phyloP scores from a whole-genome alignment of 495 filamentous ascomycete genomes.

The Neurospora pannonica region DNA sequence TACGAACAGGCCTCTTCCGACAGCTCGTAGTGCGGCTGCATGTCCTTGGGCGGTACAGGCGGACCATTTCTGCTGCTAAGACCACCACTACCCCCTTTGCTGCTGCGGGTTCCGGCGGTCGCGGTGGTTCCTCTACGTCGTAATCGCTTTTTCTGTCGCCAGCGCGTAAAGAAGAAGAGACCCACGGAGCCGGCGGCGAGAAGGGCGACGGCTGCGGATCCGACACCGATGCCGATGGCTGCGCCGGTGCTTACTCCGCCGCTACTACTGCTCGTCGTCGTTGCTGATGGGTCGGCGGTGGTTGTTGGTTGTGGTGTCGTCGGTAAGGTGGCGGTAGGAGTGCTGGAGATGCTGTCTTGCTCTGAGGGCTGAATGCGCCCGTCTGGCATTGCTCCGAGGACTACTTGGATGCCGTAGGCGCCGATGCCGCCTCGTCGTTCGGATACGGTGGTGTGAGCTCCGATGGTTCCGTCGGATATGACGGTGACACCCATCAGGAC shows the following conservation, averaged over 20 bases:
- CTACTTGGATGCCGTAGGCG: constrained; percentile 19
- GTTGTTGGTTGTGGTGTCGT: not conserved
- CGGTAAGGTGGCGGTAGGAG: not conserved
- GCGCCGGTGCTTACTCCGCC: constrained; percentile 15
- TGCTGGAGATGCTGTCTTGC: not conserved
- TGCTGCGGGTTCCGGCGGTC: not conserved
- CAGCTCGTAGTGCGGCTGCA: constrained; percentile 12
- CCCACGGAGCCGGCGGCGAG: constrained; percentile 7
- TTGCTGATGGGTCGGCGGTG: not conserved
- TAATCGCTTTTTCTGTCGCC: constrained; percentile 8
- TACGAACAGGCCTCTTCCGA: constrained; percentile 8
- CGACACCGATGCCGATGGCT: constrained; percentile 20
- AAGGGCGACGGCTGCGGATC: constrained; percentile 14
- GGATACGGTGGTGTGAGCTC: constrained; percentile 3
- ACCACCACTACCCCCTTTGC: not conserved
- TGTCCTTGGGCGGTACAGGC: constrained; percentile 20
- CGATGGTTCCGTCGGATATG: constrained; percentile 7
- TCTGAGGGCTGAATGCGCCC: not conserved
- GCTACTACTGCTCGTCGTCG: not conserved
- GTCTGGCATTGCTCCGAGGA: constrained; percentile 3
- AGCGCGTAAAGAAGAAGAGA: constrained; percentile 14
- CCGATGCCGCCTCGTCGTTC: constrained; percentile 13
- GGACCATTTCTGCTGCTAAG: constrained; percentile 1
- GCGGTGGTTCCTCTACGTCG: not conserved
- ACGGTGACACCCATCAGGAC: constrained; percentile 11